A percentile compares a stretch with the other conserved stretches of the same genome.
Evolutionary conservation across 2,329 filamentous ascomycete species (phyloP).

Genomic region (Diaporthe australafricana): DNA sequence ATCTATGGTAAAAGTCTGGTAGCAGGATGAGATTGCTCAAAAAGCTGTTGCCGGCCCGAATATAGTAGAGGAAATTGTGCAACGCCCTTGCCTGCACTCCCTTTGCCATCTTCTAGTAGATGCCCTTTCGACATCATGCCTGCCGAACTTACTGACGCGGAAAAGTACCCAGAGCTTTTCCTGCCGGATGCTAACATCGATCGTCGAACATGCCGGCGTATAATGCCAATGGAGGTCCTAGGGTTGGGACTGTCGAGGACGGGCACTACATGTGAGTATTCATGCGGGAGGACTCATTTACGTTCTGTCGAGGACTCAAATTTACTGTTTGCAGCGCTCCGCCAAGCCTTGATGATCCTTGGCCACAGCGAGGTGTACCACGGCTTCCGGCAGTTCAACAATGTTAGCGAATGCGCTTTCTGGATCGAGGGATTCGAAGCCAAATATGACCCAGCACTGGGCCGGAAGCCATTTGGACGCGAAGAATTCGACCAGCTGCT

Average conservation of each 20-base stretch:
- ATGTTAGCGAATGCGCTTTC: constrained; percentile 32
- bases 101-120: background rate
- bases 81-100: background rate
- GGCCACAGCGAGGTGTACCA: constrained; percentile 2
- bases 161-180: constrained; percentile 13
- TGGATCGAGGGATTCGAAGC: constrained; percentile 47
- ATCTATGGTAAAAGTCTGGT: background rate
- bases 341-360: background rate
- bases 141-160: background rate
- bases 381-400: constrained; percentile 17
- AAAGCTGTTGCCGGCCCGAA: background rate
- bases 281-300: constrained; percentile 46
- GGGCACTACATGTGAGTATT: constrained; percentile 46
- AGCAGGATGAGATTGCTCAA: background rate
- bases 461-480: constrained; percentile 42
- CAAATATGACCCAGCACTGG: constrained; percentile 37
- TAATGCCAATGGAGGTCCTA: constrained; percentile 49
- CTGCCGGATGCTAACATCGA: constrained; percentile 37
- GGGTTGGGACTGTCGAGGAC: constrained; percentile 48
- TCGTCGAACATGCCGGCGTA: constrained; percentile 44
- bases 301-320: constrained; percentile 43
- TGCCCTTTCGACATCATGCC: background rate
- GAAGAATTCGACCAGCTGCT: constrained; percentile 46
- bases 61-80: background rate
- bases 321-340: background rate